phyloP scores from a whole-genome alignment of 257 asterid genomes.

The Ilex asprella region DNA sequence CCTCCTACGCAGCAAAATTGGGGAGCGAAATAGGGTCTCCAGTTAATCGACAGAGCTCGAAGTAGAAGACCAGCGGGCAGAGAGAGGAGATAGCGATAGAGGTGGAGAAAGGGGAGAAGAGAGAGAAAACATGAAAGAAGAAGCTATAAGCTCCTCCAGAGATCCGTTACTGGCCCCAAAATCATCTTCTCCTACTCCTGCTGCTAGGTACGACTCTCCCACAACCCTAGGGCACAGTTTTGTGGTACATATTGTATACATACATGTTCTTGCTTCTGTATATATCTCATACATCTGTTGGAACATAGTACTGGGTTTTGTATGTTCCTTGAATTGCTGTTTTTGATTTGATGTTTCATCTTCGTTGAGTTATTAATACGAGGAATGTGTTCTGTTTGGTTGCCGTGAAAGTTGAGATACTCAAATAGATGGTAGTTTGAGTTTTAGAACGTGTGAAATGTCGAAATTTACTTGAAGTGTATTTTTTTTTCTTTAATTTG shows the following conservation, averaged over 20 bases:
- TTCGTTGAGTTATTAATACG: too few species aligned
- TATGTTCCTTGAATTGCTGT: not conserved
- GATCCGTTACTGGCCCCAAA: slow-evolving; percentile 64
- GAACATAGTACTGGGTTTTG: too few species aligned
- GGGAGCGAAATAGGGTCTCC: not conserved
- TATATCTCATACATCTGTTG: too few species aligned
- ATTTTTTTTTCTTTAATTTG: too few species aligned
- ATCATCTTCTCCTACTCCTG: slow-evolving; percentile 87
- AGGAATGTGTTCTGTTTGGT: not conserved
- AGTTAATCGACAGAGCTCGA: not conserved
- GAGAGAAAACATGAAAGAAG: slow-evolving; percentile 64
- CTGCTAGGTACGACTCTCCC: slow-evolving; percentile 64
- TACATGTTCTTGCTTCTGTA: too few species aligned
- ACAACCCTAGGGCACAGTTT: slow-evolving; percentile 21
- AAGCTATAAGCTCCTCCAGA: slow-evolving; percentile 81
- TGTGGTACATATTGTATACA: slow-evolving; percentile 2
- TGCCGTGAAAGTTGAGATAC: not conserved
- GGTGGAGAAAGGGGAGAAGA: not conserved
- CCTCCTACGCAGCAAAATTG: too few species aligned
- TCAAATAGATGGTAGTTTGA: too few species aligned
- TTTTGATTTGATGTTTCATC: not conserved
- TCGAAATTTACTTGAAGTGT: too few species aligned
- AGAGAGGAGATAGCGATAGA: slow-evolving; percentile 5
- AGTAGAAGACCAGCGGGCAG: not conserved
- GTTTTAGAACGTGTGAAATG: too few species aligned